phyloP scores from a whole-genome alignment of 1,284 basidiomycete species.

The Ceratobasidium sp. region DNA sequence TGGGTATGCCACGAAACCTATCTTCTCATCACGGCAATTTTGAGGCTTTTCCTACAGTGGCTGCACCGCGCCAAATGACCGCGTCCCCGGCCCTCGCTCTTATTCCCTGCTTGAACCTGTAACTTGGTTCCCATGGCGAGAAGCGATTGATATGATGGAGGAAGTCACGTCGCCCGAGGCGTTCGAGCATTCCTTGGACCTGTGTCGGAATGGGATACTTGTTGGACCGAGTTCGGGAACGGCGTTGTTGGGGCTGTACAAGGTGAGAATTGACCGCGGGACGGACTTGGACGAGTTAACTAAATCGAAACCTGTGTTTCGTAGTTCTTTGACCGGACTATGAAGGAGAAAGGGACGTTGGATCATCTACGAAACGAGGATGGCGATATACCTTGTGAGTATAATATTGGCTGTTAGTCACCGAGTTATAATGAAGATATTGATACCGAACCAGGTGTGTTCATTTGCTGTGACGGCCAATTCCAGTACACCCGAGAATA shows the following conservation, averaged over 20 bases:
- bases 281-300: not conserved
- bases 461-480: constrained; percentile 27
- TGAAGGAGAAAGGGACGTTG: not conserved
- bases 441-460: not conserved
- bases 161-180: constrained; percentile 27
- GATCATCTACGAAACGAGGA: constrained; percentile 10
- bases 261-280: not conserved
- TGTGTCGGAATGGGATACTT: constrained; percentile 19
- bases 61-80: constrained; percentile 27
- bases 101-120: constrained; percentile 28
- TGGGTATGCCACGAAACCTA: not conserved
- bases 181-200: constrained; percentile 18
- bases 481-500: constrained; percentile 29
- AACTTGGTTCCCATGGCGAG: constrained; percentile 31
- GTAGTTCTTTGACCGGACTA: constrained; percentile 9
- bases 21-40: not conserved
- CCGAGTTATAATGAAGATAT: no score
- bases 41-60: not conserved
- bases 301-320: not conserved
- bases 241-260: not conserved
- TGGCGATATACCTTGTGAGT: not conserved
- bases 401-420: no score
- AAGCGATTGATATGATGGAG: constrained; percentile 22
- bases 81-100: constrained; percentile 11
- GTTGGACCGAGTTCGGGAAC: constrained; percentile 14